A percentile compares a stretch with the other conserved stretches of the same genome.
Evolutionary conservation across 2,329 filamentous ascomycete genomes (phyloP).

Genomic region (Chrysoporthe austroafricana): DNA sequence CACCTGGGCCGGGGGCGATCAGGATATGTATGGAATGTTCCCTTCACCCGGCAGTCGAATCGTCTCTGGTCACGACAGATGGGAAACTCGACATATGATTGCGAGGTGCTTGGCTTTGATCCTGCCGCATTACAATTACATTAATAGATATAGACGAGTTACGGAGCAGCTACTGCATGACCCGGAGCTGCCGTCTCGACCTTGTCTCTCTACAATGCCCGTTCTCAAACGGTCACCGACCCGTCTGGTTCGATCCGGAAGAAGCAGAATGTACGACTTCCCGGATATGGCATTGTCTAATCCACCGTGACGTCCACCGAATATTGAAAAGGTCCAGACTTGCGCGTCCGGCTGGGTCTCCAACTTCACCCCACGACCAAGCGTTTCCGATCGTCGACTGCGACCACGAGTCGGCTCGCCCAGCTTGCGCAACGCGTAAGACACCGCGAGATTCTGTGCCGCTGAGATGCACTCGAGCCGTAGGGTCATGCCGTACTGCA

Average conservation of each 20-base stretch:
- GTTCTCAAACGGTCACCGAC: not conserved
- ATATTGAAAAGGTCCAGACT: not conserved
- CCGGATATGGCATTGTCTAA: not conserved
- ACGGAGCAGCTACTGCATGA: not conserved
- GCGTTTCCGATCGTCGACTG: not conserved
- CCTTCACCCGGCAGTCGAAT: not conserved
- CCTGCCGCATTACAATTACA: not conserved
- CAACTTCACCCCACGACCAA: not conserved
- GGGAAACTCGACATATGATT: not conserved
- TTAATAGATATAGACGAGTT: not conserved
- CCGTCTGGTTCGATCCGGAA: not conserved
- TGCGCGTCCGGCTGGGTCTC: not conserved
- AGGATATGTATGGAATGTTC: constrained; percentile 4
- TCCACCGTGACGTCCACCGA: not conserved
- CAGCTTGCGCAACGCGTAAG: not conserved
- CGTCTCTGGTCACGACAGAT: not conserved
- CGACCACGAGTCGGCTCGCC: not conserved
- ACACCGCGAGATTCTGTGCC: not conserved
- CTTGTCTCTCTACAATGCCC: not conserved
- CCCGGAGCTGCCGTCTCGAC: not conserved
- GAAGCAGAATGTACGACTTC: not conserved
- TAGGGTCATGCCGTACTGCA: not conserved
- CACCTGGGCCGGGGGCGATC: not conserved
- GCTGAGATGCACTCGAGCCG: not conserved
- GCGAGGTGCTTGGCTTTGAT: not conserved